phyloP scores from a whole-genome alignment of 495 filamentous ascomycete species.

The Apodospora peruviana region DNA sequence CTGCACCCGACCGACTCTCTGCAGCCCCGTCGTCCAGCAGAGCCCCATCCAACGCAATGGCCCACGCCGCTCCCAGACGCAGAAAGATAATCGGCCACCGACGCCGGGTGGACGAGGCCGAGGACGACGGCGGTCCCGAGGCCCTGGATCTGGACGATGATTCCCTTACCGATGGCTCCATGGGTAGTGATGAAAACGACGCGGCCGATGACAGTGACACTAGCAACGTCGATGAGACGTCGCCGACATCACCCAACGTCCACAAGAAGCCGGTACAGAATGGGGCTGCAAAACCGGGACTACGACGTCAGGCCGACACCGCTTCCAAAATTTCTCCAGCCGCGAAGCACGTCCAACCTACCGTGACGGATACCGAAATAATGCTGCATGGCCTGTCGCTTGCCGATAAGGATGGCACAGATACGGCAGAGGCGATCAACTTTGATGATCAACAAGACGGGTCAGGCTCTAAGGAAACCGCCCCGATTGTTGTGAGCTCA shows the following conservation, averaged over 20 bases:
- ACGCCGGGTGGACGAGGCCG: constrained; percentile 71
- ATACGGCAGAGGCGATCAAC: constrained; percentile 52
- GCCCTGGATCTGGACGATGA: constrained; percentile 70
- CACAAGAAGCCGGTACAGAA: constrained; percentile 29
- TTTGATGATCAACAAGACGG: constrained; percentile 54
- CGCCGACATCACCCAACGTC: constrained; percentile 40
- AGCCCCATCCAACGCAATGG: constrained; percentile 21
- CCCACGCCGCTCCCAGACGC: constrained; percentile 43
- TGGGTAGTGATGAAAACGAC: constrained; percentile 68
- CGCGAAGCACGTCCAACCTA: constrained; percentile 31
- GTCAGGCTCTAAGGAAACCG: constrained; percentile 25
- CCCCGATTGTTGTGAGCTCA: constrained; percentile 44
- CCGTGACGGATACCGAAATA: constrained; percentile 66
- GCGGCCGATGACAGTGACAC: constrained; percentile 76
- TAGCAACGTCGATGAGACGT: constrained; percentile 59
- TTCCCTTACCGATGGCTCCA: constrained; percentile 75
- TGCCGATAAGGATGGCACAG: constrained; percentile 49
- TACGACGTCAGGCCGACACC: constrained; percentile 30
- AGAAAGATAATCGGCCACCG: constrained; percentile 72
- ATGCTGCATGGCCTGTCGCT: constrained; percentile 84
- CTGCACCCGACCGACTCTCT: constrained; percentile 11
- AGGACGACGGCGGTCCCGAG: constrained; percentile 63
- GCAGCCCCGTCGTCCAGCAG: constrained; percentile 8
- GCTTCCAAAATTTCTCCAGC: constrained; percentile 27
- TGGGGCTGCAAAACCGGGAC: constrained; percentile 35